These are phyloP conservation scores for Vanderwaltozyma verrucispora DNA, from an alignment of 805 yeast species.

Conservation along the genomic window DNA sequence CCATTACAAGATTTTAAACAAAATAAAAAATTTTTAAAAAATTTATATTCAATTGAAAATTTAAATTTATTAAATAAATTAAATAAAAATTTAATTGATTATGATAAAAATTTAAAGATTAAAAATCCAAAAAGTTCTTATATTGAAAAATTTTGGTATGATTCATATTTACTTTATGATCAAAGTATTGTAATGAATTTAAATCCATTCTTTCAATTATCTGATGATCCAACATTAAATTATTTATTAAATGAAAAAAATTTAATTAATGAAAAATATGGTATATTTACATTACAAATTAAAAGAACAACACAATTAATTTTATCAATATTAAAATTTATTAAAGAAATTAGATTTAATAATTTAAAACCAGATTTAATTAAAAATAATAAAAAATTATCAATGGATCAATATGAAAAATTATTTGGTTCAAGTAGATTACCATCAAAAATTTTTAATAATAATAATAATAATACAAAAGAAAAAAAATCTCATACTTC, in stretches of 20 bases:
- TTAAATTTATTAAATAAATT: constrained; percentile 37
- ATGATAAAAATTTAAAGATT: constrained; percentile 52
- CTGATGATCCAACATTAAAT: constrained; percentile 70
- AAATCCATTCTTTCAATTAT: constrained; percentile 82
- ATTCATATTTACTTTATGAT: constrained; percentile 77
- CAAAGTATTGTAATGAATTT: constrained; percentile 85
- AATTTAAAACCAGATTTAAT: constrained; percentile 63
- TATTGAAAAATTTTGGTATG: constrained; percentile 93
- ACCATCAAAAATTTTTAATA: constrained; percentile 39
- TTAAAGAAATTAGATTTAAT: constrained; percentile 65
- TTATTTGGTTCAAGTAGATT: constrained; percentile 82
- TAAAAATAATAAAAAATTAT: constrained; percentile 52
- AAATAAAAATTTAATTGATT: constrained; percentile 44
- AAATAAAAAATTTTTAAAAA: constrained; percentile 47
- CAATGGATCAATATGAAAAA: constrained; percentile 87
- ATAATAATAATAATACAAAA: constrained; percentile 38
- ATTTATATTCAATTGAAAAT: constrained; percentile 26
- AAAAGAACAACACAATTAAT: constrained; percentile 75
- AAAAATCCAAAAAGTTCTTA: constrained; percentile 63
- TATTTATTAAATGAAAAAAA: not conserved
- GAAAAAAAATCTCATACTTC: not conserved
- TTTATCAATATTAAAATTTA: constrained; percentile 65
- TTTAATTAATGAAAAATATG: constrained; percentile 11
- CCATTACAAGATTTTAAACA: constrained; percentile 78
- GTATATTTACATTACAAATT: constrained; percentile 41